Evolutionary conservation across 2,329 filamentous ascomycete species (phyloP), one percentile per base, ranked within the genome.

Genomic region (Colletotrichum tabaci): DNA sequence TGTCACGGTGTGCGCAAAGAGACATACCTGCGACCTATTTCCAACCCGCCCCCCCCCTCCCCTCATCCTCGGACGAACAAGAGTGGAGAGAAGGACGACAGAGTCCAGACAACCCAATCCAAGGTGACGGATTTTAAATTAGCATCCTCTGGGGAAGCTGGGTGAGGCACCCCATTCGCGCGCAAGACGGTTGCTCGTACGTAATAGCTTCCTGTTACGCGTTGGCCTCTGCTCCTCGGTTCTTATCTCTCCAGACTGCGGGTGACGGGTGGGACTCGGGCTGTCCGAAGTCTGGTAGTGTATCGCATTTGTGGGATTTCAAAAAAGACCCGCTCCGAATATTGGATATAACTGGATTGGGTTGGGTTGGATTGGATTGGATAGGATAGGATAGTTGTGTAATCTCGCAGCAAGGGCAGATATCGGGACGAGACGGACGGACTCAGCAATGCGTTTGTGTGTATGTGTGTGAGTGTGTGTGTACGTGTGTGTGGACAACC

Each of bases 211-310:
- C 12, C 53, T 26, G 52, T 63, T 71, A 60, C 65, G 56, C 68
- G 68, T 68, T 71, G 68, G 68, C 40, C 68, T 68, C 58, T 58
- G 68, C 68, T 68, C 26, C 66, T 71, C 65, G 68, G 52, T 58
- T 71, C 68, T 71, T 71, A 71, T 71, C 68, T 71, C 65, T 60
- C 65, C 52, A 63, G 49, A 61, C 35, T 23, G 57, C 67, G 67
- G 52, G 9, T 52, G 42, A 13, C 6, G 35, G 53, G 9, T 49
- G 56, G 49, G 68, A 67, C 30, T 68, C 65, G 68, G 68, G 15
- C 68, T 68, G 68, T 47, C 68, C 67, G 67, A 67, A 62, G 35
- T 38, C 35, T 67, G 21, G 62, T 18, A 4, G 26, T 26, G 26
- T 26, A 26, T 26, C 26, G 26, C 26, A 40, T 26, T 4, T 30